phyloP scores from a whole-genome alignment of 129 eudicot genomes.

The Calendula officinalis region DNA sequence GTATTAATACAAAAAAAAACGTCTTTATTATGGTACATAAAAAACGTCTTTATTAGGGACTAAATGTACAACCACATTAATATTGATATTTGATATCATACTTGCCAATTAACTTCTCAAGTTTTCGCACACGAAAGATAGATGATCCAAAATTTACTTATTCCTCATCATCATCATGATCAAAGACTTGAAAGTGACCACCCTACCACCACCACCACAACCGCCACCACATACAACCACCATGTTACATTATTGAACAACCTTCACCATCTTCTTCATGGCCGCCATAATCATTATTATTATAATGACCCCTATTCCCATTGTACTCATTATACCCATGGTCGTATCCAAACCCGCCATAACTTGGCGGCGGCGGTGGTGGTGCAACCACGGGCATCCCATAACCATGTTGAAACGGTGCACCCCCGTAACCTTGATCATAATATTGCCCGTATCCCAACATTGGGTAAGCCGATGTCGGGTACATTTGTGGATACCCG shows the following conservation, averaged over 20 bases:
- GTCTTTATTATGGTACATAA: neutral
- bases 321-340: conserved; percentile 10
- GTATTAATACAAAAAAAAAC: conserved; percentile 9
- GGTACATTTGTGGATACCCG: conserved; percentile 41
- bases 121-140: conserved; percentile 22
- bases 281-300: conserved; percentile 28
- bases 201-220: conserved; percentile 17
- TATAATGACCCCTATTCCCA: conserved; percentile 29
- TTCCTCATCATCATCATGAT: conserved; percentile 17
- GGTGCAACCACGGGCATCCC: conserved; percentile 22
- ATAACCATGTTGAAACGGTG: conserved; percentile 23
- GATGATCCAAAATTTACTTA: conserved; percentile 28
- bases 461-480: conserved; percentile 30
- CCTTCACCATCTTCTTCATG: conserved; percentile 36
- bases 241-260: conserved; percentile 30
- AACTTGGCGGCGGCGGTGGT: conserved; percentile 25
- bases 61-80: conserved; percentile 24
- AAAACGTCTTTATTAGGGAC: conserved; percentile 24
- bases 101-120: conserved; percentile 5
- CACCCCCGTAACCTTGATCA: conserved; percentile 31
- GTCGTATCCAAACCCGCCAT: conserved; percentile 28
- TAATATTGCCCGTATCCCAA: conserved; percentile 49
- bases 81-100: neutral
- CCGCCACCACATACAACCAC: conserved; percentile 15
- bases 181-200: conserved; percentile 29